Evolutionary conservation across 306 rosid species (phyloP), one percentile per base, ranked within the genome.

Genomic region (Alnus rubra): DNA sequence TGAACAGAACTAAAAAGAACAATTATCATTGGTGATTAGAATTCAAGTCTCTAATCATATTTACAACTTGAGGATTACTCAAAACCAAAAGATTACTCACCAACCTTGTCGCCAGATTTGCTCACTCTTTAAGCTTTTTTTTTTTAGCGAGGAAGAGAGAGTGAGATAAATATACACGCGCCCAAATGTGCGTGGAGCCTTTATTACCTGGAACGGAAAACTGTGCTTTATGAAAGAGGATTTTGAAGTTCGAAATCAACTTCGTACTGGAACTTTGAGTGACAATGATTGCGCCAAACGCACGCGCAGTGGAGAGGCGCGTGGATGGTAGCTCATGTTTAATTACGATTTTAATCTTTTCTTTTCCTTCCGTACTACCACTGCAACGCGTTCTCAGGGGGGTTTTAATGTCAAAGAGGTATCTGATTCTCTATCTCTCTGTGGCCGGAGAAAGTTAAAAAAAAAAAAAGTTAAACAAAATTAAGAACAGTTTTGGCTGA

Each of bases 401-500:
- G 7, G 28, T 5, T n/a, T 5, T 56, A 1, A 15, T 62, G 86
- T 82, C 67, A 82, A 45, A 37, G 5, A 2, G 52, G 9, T 78
- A 50, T 15, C 73, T 2, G 31, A 42, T 42, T 44, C 72, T 62
- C 35, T 12, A 2, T 9, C 37, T 31, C 59, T 10, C 50, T 42
- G 44, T 23, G 13, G 11, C 64, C 19, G 52, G 42, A 69, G 75
- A 44, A 19, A 55, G 28, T 69, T 59, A 69, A 47, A 51, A 39
- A 19, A 14, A 69, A 23, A 23, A 35, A 50, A 37, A 23, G 9
- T 14, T 39, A n/a, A 23, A 23, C 39, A 48, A 48, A 45, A 4
- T 11, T 0, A 5, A 12, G 58, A 77, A 49, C 69, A 81, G 64
- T 80, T 81, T 63, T 62, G 82, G 73, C 47, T 33, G 35, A 78